phyloP scores from a whole-genome alignment of 2,329 filamentous ascomycete genomes.

The Alternaria longipes region DNA sequence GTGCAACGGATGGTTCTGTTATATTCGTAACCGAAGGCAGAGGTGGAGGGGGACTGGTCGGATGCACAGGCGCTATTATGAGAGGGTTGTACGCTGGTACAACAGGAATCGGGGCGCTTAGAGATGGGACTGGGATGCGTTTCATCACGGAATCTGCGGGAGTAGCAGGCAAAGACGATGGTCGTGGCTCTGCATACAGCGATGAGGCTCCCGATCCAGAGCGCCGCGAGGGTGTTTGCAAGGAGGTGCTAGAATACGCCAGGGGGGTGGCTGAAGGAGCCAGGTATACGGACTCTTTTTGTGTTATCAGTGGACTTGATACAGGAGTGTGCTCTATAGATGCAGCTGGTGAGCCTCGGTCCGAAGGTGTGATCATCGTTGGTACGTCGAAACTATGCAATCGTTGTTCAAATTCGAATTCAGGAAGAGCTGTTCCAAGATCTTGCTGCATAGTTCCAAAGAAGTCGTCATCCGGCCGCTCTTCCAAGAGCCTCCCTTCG shows the following conservation, averaged over 20 bases:
- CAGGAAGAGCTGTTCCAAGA: constrained; percentile 10
- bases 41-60: background rate
- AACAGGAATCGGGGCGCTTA: background rate
- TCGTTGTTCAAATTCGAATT: background rate
- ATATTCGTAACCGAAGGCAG: background rate
- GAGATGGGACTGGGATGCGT: background rate
- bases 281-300: constrained; percentile 1
- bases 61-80: background rate
- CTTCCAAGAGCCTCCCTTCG: constrained; percentile 40
- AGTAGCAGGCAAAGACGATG: background rate
- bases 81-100: background rate
- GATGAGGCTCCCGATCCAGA: constrained; percentile 8
- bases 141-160: background rate
- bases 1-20: background rate
- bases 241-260: background rate
- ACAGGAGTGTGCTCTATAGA: background rate
- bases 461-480: constrained; percentile 17
- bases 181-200: constrained; percentile 2
- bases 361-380: background rate
- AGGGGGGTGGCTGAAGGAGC: constrained; percentile 3
- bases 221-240: background rate
- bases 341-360: background rate
- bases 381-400: constrained; percentile 11
- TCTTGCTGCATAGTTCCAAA: constrained; percentile 14
- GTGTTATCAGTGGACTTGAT: background rate